Evolutionary conservation across 805 yeast species (phyloP), one percentile per base, ranked within the genome.

Genomic region (Sporopachydermia lactativora): DNA sequence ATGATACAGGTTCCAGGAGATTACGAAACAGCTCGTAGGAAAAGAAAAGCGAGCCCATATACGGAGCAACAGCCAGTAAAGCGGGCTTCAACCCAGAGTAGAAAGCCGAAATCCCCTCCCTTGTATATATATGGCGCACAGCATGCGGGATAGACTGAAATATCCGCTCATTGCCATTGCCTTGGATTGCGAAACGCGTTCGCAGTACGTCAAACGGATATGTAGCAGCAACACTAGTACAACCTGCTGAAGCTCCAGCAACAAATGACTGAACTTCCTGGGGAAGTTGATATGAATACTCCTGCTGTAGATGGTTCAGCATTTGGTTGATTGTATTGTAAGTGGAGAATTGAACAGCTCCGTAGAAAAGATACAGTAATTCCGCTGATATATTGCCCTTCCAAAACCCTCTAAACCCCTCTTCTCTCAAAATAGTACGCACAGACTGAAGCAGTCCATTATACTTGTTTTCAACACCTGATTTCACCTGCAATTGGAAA

Each of bases 361-460:
- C 96, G 51, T 89, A 92, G 6, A 81, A 48, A 11, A 89, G 62
- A 52, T 92, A 92, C 75, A 92, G 72, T 34, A 76, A 57, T 47
- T 85, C 85, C 0, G 97, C 98, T 0, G 98, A 95, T 0, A 84
- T 68, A 54, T 92, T 92, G 0, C 98, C 98, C 55, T 86, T 88
- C 97, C 97, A 92, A n/a, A 89, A 64, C 0, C 85, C 52, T 5
- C 57, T 45, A 0, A 78, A 35, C 1, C 95, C 94, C 57, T 89
- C 97, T 24, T 73, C 65, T 15, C 56, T 53, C 1, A 69, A 46
- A 1, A 85, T 68, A 1, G 62, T 55, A 11, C 45, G 46, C 38
- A 73, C 54, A 0, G 77, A 64, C 15, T 54, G 42, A 3, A 50
- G 19, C 2, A 65, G 52, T 2, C 72, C 68, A 6, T 49, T 46